These are phyloP conservation scores for Pleoardoris graminearum DNA, from an alignment of 2,329 filamentous ascomycete genomes.

Conservation along the genomic window DNA sequence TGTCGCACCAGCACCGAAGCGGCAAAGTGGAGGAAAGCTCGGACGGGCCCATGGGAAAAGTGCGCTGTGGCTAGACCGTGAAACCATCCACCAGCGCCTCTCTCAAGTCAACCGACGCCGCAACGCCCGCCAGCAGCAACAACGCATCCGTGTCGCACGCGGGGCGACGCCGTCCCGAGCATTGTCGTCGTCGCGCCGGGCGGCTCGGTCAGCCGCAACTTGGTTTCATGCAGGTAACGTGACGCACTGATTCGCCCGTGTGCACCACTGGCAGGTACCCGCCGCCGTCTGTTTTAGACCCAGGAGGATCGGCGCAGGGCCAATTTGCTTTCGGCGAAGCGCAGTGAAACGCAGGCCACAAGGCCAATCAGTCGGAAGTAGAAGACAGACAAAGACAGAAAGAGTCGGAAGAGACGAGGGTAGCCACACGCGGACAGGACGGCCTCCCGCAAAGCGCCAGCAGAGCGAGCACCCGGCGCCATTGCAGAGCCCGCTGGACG, in stretches of 20 bases:
- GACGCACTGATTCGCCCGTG: slow-evolving; percentile 14
- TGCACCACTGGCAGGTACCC: slow-evolving; percentile 31
- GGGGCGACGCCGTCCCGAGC: background rate
- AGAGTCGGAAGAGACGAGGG: background rate
- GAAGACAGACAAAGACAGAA: background rate
- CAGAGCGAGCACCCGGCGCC: background rate
- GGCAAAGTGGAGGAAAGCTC: slow-evolving; percentile 8
- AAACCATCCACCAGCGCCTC: slow-evolving; percentile 14
- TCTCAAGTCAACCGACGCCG: background rate
- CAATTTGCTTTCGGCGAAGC: slow-evolving; percentile 36
- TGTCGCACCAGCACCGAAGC: slow-evolving; percentile 29
- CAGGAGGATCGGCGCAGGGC: slow-evolving; percentile 42
- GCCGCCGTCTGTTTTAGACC: slow-evolving; percentile 26
- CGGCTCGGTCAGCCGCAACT: slow-evolving; percentile 11
- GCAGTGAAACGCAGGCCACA: slow-evolving; percentile 37
- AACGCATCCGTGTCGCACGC: background rate
- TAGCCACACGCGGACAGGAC: background rate
- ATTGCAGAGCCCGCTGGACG: background rate
- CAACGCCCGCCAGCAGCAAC: background rate
- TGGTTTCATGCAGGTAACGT: background rate
- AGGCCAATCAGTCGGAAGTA: background rate
- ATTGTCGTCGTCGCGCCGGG: background rate
- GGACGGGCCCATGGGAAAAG: background rate
- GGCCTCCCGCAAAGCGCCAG: background rate
- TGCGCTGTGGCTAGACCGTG: slow-evolving; percentile 14